Base-by-base conservation (phyloP, 441 rosid genomes). In the Gossypium lobatum region DNA sequence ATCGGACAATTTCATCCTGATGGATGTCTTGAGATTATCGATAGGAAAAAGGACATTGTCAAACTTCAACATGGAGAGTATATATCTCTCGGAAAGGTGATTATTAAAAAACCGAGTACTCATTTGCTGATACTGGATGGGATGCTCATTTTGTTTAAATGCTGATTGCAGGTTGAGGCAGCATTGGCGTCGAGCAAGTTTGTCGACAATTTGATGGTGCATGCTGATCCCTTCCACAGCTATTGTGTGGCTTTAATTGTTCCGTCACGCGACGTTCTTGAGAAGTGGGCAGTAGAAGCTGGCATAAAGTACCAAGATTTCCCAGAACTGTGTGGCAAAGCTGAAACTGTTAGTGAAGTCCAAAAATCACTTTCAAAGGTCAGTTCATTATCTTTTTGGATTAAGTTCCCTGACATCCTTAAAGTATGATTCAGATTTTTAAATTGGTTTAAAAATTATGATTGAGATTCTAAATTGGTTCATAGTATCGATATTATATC, bases 31-130 rank as follows among this genome's bases (percentile, higher is more conserved):
- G 97, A 92, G 79, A 83, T 95, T 58, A 89, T 95, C 60, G 98
- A 95, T 76, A 86, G 98, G 79, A 95, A 91, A 84, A 95, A 95
- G 81, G 98, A 95, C 74, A 95, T 95, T 17, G 94, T 95, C 63
- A 95, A 95, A 80, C 98, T 95, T 80, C 97, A 92, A 84, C 97
- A 92, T 73, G 96, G 98, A 74, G 97, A 92, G 80, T 95, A 95
- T 45, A 81, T 95, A 53, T 95, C 97, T 28, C 91, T 95, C 42
- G 98, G 97, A 78, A 95, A 95, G 97, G 98, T 95, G 54, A 34
- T 55, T 1, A 60, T 72, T 10, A 31, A 26, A 55, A 7, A 31
- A 62, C 23, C 20, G 6, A n/a, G 31, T 39, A 21, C 17, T 28
- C 46, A 21, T 6, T 23, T 34, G 0, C 26, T 9, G 14, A n/a